A percentile compares a stretch with the other conserved stretches of the same genome.
Evolutionary conservation across 352 stramenopile genomes (phyloP).

Genomic region (Phytopythium delawarense): DNA sequence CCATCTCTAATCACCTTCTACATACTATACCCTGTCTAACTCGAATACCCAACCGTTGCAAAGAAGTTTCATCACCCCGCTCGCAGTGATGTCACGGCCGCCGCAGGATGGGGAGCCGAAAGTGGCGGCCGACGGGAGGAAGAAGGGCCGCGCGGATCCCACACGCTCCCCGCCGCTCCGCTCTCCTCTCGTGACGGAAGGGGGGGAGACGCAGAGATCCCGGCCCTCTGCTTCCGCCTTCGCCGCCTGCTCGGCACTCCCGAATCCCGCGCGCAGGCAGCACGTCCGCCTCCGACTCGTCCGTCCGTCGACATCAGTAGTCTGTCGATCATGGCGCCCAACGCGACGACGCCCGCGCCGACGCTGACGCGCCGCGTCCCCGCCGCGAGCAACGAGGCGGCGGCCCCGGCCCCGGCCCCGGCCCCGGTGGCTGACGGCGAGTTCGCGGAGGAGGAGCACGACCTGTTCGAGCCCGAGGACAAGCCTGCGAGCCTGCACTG

Average conservation of each 20-base stretch:
- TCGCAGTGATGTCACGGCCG: neutral
- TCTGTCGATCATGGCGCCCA: conserved; percentile 1
- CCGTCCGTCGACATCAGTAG: neutral
- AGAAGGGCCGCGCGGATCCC: neutral
- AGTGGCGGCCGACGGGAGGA: neutral
- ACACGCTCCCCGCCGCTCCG: neutral
- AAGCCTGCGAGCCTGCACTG: conserved; percentile 41
- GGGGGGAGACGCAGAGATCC: no score
- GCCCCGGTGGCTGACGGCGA: neutral
- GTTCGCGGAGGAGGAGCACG: conserved; percentile 37
- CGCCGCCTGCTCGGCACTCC: neutral
- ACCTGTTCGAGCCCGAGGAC: conserved; percentile 31
- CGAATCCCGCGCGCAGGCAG: conserved; percentile 1
- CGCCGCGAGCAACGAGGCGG: neutral
- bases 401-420: neutral
- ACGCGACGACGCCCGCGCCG: neutral
- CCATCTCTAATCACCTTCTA: neutral
- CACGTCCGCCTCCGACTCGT: neutral
- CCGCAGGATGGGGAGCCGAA: neutral
- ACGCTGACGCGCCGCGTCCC: neutral
- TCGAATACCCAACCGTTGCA: neutral
- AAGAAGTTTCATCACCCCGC: conserved; percentile 1
- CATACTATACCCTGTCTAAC: neutral
- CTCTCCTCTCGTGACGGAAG: neutral
- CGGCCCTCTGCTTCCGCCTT: no score